phyloP scores from a whole-genome alignment of 2,329 filamentous ascomycete genomes.

The Verticillium nubilum region DNA sequence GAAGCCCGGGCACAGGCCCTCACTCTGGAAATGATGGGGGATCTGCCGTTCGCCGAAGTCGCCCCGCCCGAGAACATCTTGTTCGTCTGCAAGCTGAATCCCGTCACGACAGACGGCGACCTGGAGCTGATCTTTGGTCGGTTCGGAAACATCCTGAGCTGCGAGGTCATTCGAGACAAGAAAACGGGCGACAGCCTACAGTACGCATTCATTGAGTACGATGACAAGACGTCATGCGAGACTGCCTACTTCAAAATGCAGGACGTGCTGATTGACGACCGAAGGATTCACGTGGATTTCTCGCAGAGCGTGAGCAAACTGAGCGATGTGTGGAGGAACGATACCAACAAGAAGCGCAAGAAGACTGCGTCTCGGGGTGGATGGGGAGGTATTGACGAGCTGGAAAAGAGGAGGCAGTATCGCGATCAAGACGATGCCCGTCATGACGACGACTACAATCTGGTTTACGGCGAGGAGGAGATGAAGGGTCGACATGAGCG shows the following conservation, averaged over 20 bases:
- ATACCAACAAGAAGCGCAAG: conserved; percentile 75
- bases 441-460: conserved; percentile 55
- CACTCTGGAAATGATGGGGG: conserved; percentile 95
- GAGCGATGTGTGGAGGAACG: conserved; percentile 82
- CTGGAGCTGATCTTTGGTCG: conserved; percentile 94
- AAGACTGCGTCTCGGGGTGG: conserved; percentile 56
- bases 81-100: conserved; percentile 98
- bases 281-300: conserved; percentile 97
- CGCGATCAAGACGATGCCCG: conserved; percentile 54
- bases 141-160: conserved; percentile 91
- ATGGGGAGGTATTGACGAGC: conserved; percentile 81
- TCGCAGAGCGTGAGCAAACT: conserved; percentile 89
- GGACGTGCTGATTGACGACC: conserved; percentile 91
- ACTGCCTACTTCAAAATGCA: conserved; percentile 99
- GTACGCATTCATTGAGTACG: conserved; percentile 97
- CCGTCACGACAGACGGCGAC: conserved; percentile 91
- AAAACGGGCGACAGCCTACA: conserved; percentile 93
- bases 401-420: conserved; percentile 91
- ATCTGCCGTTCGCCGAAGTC: conserved; percentile 94
- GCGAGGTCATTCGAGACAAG: conserved; percentile 91
- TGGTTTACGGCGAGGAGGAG: conserved; percentile 76
- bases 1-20: conserved; percentile 92
- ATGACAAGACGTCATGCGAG: conserved; percentile 88
- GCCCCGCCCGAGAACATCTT: conserved; percentile 95
- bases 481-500: conserved; percentile 46